Evolutionary conservation across 441 rosid genomes (phyloP).

Genomic region (Arabidopsis hybrid): DNA sequence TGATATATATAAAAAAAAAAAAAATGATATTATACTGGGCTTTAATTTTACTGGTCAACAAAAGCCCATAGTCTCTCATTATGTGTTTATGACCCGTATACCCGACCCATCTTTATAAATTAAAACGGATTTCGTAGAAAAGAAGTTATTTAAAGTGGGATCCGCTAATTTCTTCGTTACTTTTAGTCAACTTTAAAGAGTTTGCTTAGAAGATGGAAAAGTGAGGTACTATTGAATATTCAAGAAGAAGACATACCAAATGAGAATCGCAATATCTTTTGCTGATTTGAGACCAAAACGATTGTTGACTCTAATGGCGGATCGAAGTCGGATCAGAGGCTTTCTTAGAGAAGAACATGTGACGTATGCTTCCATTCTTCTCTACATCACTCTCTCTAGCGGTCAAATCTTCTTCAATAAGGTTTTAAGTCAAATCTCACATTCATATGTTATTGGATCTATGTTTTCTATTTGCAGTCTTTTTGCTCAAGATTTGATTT

Average conservation of each 20-base stretch:
- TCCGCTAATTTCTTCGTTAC: not conserved
- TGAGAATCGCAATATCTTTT: not conserved
- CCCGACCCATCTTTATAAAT: not conserved
- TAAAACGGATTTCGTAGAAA: not conserved
- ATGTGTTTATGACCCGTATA: not conserved
- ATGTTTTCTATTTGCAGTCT: not conserved
- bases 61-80: not conserved
- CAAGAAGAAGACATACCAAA: not conserved
- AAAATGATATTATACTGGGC: not conserved
- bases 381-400: constrained; percentile 88
- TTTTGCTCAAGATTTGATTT: not conserved
- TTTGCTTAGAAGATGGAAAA: not conserved
- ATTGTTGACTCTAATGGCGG: constrained; percentile 61
- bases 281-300: constrained; percentile 22
- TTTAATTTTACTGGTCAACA: not conserved
- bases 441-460: constrained; percentile 26
- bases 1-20: too few species aligned
- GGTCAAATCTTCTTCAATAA: constrained; percentile 99
- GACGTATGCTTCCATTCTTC: constrained; percentile 84
- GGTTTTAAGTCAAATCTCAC: constrained; percentile 51
- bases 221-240: not conserved
- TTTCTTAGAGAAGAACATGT: constrained; percentile 53
- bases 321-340: constrained; percentile 52
- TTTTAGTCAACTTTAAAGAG: not conserved
- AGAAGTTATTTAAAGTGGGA: not conserved